Conservation (phyloP, 768 basidiomycete genomes). For the Pulveroboletus sp. region DNA sequence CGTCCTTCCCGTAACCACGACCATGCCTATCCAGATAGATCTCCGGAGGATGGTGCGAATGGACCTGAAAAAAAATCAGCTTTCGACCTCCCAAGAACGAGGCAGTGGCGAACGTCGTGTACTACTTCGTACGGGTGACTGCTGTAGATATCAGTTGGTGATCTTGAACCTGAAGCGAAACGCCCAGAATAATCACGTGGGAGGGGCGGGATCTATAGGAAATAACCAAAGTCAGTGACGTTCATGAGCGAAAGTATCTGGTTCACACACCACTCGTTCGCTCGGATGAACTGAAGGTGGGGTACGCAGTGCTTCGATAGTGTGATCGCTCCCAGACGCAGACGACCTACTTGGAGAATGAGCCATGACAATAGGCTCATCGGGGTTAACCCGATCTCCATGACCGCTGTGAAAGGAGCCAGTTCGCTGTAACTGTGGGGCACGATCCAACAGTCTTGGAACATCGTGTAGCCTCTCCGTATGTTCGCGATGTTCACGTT, state of each 20-base stretch:
- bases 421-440: conserved; percentile 14
- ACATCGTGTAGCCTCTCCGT: conserved; percentile 15
- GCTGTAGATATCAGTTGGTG: conserved; percentile 31
- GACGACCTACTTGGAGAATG: conserved; percentile 18
- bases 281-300: conserved; percentile 19
- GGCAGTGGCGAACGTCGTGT: conserved; percentile 10
- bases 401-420: conserved; percentile 22
- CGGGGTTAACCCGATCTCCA: conserved; percentile 12
- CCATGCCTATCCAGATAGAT: conserved; percentile 21
- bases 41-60: conserved; percentile 27
- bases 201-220: conserved; percentile 27
- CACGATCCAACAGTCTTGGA: conserved; percentile 24
- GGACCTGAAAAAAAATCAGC: conserved; percentile 17
- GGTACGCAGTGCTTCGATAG: conserved; percentile 27
- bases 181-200: conserved; percentile 21
- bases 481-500: conserved; percentile 23
- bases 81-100: not conserved
- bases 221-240: not conserved
- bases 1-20: conserved; percentile 20
- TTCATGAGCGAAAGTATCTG: not conserved
- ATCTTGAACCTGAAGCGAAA: conserved; percentile 16
- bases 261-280: conserved; percentile 26
- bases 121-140: conserved; percentile 19
- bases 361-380: conserved; percentile 23
- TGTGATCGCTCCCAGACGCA: conserved; percentile 28